A percentile compares a stretch with the other conserved stretches of the same genome.
Conservation (phyloP, 176 grass and related monocot genomes). For the Triticum monococcum region DNA sequence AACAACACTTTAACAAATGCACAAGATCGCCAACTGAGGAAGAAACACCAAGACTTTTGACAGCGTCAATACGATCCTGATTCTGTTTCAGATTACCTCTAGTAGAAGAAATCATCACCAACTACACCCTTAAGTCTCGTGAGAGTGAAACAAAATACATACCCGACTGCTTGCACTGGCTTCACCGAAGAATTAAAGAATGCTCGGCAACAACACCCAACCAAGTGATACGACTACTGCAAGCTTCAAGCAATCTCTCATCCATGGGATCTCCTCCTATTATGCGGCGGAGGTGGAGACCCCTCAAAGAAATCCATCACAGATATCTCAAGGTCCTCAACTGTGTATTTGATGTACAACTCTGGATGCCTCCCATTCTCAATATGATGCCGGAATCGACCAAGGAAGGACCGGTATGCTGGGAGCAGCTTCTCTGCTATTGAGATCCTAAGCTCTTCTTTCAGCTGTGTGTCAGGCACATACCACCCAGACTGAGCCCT, state of each 20-base stretch:
- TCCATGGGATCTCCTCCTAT: constrained; percentile 65
- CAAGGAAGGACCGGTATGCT: constrained; percentile 88
- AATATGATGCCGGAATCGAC: constrained; percentile 83
- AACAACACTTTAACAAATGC: constrained; percentile 34
- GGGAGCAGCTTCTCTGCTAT: constrained; percentile 84
- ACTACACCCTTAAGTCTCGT: constrained; percentile 30
- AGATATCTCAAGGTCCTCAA: constrained; percentile 77
- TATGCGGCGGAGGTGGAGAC: constrained; percentile 34
- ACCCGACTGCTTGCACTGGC: background rate
- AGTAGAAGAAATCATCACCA: constrained; percentile 49
- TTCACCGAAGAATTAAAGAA: constrained; percentile 49
- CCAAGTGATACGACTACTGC: background rate
- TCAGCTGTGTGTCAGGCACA: constrained; percentile 82
- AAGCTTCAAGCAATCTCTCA: constrained; percentile 19
- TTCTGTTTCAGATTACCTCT: constrained; percentile 52
- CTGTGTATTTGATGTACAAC: constrained; percentile 86
- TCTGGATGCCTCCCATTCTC: constrained; percentile 83
- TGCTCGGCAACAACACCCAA: constrained; percentile 17
- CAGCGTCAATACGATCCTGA: constrained; percentile 37
- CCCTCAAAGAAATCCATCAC: constrained; percentile 80
- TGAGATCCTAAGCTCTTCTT: constrained; percentile 90
- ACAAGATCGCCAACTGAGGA: constrained; percentile 31
- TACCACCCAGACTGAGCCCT: constrained; percentile 65
- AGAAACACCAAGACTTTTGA: constrained; percentile 28
- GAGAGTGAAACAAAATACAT: constrained; percentile 25